Evolutionary conservation across 148 eudicot species (phyloP), one percentile per base, ranked within the genome.

Genomic region (Spergularia bocconei): DNA sequence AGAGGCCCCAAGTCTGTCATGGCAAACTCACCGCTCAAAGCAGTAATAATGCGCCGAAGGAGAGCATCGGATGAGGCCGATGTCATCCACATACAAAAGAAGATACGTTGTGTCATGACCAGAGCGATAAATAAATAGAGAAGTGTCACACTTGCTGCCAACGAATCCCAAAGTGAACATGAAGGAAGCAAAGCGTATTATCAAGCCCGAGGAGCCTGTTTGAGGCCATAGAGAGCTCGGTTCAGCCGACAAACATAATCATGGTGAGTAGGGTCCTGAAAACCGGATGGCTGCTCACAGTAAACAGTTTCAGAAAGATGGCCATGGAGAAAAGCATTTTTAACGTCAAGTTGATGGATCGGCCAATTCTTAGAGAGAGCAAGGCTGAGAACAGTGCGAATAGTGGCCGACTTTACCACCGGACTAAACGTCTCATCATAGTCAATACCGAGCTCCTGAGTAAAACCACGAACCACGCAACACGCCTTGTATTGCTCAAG

Each of bases 191-290:
- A 75, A 56, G 0, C 71, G 3, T 3, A 20, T n/a, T 75, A 75
- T 63, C 78, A 75, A 7, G 54, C 63, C 39, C 64, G n/a, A 4
- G 54, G 64, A 3, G 64, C 68, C 13, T 66, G 63, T 51, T 75
- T 75, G 1, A 75, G 64, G 5, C 71, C 78, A 12, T 65, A 75
- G 0, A 75, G n/a, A 4, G 78, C 44, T 61, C 17, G 64, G 3
- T 65, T 11, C 19, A 66, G 39, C n/a, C 6, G 38, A 16, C 78
- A 75, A 2, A 75, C 72, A 55, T 75, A 51, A 8, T 33, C 21
- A 14, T 63, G 72, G 0, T 4, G 20, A 0, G 21, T 3, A 10
- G 11, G 13, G 25, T 67, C 41, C 19, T 33, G 10, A 65, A 75
- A 75, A 7, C 71, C 71, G 0, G 63, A 48, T 1, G 78, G 23